Base-by-base conservation (phyloP, 1,139 yeast species). In the Maudiozyma humilis region DNA sequence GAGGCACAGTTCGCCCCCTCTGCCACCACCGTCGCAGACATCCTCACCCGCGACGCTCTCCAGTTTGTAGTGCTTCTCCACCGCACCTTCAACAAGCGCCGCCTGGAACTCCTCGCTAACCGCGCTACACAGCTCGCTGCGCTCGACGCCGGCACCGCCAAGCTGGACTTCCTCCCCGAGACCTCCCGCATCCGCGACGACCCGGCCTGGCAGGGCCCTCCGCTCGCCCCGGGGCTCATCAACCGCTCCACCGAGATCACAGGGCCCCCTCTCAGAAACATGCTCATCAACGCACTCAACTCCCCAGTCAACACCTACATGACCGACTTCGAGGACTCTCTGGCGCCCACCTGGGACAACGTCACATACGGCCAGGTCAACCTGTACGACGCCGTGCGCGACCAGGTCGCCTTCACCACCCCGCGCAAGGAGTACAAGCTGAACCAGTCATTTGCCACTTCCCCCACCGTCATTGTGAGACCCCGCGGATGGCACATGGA, bases 301-400 rank as follows among this genome's bases (percentile, higher is more conserved):
- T 79, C 96, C 3, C 77, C 78, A 45, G 96, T 87, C 40, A 87
- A 83, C 61, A 86, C 95, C 8, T 37, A 88, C 66, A 88, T 88
- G 96, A 81, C 93, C 38, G 96, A 88, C 68, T 85, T 88, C 57
- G 96, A 88, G 67, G 96, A 88, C 69, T 86, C 95, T 32, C 80
- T 88, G 56, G 82, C 96, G 30, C 98, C 98, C 54, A 89, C 97
- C 31, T 91, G 97, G 97, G 69, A 69, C 55, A 88, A 87, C 67
- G 76, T 86, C 72, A 78, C 85, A 50, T 72, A 77, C 55, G 98
- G 97, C 47, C 98, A 91, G 70, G 87, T 84, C 54, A 89, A 91
- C 67, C 72, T 91, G 59, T 88, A 79, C 68, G 97, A 91, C 63
- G 96, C 88, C 34, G 75, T 82, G 43, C 75, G 91, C 66, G 75